Evolutionary conservation across 1,284 basidiomycete species (phyloP), one percentile per base, ranked within the genome.

Genomic region (Golubevia sp.): DNA sequence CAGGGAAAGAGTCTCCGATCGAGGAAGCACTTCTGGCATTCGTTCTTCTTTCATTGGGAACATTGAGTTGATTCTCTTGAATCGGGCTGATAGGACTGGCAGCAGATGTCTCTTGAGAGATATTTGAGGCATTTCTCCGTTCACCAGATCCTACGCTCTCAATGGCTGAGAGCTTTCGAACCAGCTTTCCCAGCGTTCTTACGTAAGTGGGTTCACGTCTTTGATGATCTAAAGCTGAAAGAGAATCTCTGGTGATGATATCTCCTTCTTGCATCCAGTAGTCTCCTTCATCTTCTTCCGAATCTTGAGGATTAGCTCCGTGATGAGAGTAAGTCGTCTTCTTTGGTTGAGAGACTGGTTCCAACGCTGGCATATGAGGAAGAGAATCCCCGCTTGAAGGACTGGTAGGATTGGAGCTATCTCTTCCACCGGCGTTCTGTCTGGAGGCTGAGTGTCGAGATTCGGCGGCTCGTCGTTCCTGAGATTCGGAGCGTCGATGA

Each of bases 181-280:
- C 64, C n/a, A 66, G 55, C 30, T 65, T 62, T 34, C 64, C 64
- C 11, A 66, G 55, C 24, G 56, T 59, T 26, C 64, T 61, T 20
- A 66, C 64, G 50, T 51, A 66, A 6, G 62, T 38, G 11, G 50
- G 60, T 13, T 56, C 34, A 27, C 38, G 38, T 44, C 18, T 8
- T 13, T 8, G 38, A 44, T 44, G 38, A 44, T 44, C 38, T 13
- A 44, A 18, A 13, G 38, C 38, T 5, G 30, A 34, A 34, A 34
- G 30, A 5, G 30, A 34, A 34, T 34, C 30, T 34, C 30, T 34
- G 11, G 30, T 34, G 30, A 34, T 34, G 30, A 34, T 11, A 34
- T 34, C 30, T 11, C 30, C 30, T 34, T 34, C 30, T 34, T 34
- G 30, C 11, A 34, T 5, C 30, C 30, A 34, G 30, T 50, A 49